phyloP scores from a whole-genome alignment of 2,329 filamentous ascomycete genomes.

The Arthrobotrys sinensis region DNA sequence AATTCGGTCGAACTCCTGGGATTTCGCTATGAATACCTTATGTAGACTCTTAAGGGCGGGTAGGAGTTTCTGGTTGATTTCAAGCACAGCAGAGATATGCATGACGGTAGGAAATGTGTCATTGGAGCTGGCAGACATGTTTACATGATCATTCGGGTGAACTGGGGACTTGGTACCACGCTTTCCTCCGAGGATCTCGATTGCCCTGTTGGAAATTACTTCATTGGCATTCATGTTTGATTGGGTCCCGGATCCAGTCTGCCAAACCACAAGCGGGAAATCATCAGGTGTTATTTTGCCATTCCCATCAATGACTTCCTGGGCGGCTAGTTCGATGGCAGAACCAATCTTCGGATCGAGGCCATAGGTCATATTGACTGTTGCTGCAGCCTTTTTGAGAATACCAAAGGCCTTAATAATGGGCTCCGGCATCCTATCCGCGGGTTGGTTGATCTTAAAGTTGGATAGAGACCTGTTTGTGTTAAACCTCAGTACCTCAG shows the following conservation, averaged over 20 bases:
- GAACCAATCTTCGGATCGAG: constrained; percentile 91
- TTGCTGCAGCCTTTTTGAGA: constrained; percentile 94
- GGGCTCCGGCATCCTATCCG: constrained; percentile 96
- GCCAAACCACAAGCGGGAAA: constrained; percentile 99
- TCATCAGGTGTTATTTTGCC: constrained; percentile 73
- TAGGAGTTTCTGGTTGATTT: constrained; percentile 87
- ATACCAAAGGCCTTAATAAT: constrained; percentile 96
- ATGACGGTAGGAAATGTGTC: constrained; percentile 99
- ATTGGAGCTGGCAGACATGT: constrained; percentile 98
- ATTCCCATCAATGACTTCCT: constrained; percentile 86
- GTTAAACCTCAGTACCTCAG: not conserved
- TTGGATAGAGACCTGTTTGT: constrained; percentile 82
- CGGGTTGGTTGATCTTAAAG: constrained; percentile 99
- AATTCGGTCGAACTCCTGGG: constrained; percentile 89
- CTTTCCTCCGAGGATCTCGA: constrained; percentile 93
- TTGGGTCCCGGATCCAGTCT: constrained; percentile 98
- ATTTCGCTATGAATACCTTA: constrained; percentile 87
- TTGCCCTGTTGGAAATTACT: constrained; percentile 98
- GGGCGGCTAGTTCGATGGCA: constrained; percentile 94
- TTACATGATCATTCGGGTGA: constrained; percentile 99
- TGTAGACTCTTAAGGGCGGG: constrained; percentile 87
- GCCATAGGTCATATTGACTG: constrained; percentile 94
- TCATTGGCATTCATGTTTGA: constrained; percentile 99
- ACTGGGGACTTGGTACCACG: constrained; percentile 99
- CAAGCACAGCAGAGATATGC: constrained; percentile 97